These are phyloP conservation scores for Tolypocladium tropicale DNA, from an alignment of 2,329 filamentous ascomycete species.

Conservation along the genomic window DNA sequence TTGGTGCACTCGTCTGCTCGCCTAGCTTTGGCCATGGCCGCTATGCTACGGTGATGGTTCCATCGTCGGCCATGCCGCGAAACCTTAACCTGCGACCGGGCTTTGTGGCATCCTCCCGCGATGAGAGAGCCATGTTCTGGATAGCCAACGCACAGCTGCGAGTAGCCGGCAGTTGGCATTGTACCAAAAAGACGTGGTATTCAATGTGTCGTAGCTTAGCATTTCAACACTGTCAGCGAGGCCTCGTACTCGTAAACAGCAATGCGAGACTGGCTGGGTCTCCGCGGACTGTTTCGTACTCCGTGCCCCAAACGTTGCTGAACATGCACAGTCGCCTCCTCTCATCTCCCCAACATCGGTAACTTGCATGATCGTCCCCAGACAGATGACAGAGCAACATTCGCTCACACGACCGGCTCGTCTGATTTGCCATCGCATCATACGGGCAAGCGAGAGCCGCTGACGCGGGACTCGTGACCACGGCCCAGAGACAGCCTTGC, in stretches of 20 bases:
- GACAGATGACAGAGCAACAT: not conserved
- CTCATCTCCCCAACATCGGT: not conserved
- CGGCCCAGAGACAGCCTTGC: not conserved
- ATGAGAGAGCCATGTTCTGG: not conserved
- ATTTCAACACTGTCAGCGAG: not conserved
- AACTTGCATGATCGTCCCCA: not conserved
- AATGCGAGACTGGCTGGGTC: not conserved
- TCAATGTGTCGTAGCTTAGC: not conserved
- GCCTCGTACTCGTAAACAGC: not conserved
- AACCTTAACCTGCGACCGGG: not conserved
- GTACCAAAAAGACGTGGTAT: no score
- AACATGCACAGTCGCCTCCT: not conserved
- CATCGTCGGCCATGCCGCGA: not conserved
- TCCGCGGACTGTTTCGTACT: no score
- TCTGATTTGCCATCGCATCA: not conserved
- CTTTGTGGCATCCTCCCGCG: not conserved
- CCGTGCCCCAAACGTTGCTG: not conserved
- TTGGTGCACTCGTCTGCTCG: no score
- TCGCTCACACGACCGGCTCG: not conserved
- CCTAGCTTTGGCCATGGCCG: no score
- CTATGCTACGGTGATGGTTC: not conserved
- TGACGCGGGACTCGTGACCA: not conserved
- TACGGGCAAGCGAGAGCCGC: not conserved
- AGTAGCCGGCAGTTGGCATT: not conserved
- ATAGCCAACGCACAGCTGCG: no score